Evolutionary conservation across 1,284 basidiomycete genomes (phyloP), one percentile per base, ranked within the genome.

Genomic region (Microbotryum lychnidis-dioicae): DNA sequence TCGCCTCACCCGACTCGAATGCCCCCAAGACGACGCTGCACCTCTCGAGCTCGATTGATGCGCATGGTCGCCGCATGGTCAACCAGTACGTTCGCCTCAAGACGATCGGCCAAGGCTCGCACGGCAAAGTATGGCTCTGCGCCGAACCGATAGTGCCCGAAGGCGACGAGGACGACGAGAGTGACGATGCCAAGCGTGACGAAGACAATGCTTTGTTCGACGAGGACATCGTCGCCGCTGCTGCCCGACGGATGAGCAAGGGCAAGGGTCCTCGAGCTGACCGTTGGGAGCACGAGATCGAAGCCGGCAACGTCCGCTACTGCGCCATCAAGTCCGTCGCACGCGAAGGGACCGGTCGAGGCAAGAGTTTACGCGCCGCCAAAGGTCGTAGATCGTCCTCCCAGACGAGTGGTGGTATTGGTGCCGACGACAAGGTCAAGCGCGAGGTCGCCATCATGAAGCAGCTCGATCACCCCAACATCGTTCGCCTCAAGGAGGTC

Each of bases 371-470:
- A 4, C 60, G 68, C 27, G 56, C 61, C 27, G 69, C 70, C 4
- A 67, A 69, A 53, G 63, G 63, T 16, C 62, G 63, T 31, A 63
- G 64, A 55, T 60, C 57, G 50, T 59, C 57, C 46, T 33, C 58
- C 20, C 61, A 66, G 47, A 61, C 50, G 6, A 62, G 58, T 29
- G 58, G 57, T 6, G 64, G 65, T 5, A 69, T 64, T 46, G 67
- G 62, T 6, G 64, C 63, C 6, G 88, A 91, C 73, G 81, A 84
- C 69, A 88, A 88, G 77, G 87, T 91, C 69, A 80, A 83, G 70
- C 84, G 85, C 72, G 92, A 98, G 77, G 97, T 98, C 66, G 94
- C 93, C 6, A 94, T 98, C 75, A 92, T 98, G 87, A 97, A 97
- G 78, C 93, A 96, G 73, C 86, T 89, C 31, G 69, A 85, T 63